phyloP scores from a whole-genome alignment of 164 flowering plant genomes.

The Vitis rotundifolia region DNA sequence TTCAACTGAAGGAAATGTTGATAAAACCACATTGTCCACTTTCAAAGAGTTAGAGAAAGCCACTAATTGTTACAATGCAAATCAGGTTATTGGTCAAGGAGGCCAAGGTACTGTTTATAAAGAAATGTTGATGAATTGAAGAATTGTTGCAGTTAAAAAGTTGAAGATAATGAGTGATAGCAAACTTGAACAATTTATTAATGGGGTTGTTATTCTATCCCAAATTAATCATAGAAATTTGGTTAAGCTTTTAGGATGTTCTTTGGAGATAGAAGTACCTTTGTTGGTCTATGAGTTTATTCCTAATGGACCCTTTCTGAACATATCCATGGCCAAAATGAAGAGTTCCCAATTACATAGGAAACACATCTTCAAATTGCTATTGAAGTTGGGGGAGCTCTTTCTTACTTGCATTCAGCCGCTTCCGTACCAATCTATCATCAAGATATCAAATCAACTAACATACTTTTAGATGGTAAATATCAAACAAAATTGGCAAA shows the following conservation, averaged over 20 bases:
- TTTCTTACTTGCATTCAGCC: constrained; percentile 4
- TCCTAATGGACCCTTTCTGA: constrained; percentile 21
- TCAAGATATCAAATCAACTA: constrained; percentile 19
- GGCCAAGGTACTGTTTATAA: constrained; percentile 13
- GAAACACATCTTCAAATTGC: constrained; percentile 18
- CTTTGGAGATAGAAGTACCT: constrained; percentile 25
- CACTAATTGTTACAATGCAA: not conserved
- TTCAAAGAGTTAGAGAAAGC: constrained; percentile 6
- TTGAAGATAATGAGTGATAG: constrained; percentile 2
- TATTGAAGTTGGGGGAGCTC: constrained; percentile 7
- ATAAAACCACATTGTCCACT: constrained; percentile 2
- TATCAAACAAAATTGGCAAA: constrained; percentile 5
- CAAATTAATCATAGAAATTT: constrained; percentile 25
- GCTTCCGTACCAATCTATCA: constrained; percentile 16
- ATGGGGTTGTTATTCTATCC: constrained; percentile 23
- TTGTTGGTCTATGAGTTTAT: constrained; percentile 21
- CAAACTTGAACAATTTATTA: constrained; percentile 20
- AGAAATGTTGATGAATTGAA: constrained; percentile 19
- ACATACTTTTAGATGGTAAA: constrained; percentile 7
- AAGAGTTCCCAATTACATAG: constrained; percentile 12
- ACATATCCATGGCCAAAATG: constrained; percentile 11
- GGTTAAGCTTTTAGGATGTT: constrained; percentile 6
- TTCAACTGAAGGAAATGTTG: not conserved
- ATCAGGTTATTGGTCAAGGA: constrained; percentile 12
- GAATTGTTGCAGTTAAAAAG: constrained; percentile 21